Evolutionary conservation across 2,329 filamentous ascomycete genomes (phyloP).

Genomic region (Botrytis deweyae): DNA sequence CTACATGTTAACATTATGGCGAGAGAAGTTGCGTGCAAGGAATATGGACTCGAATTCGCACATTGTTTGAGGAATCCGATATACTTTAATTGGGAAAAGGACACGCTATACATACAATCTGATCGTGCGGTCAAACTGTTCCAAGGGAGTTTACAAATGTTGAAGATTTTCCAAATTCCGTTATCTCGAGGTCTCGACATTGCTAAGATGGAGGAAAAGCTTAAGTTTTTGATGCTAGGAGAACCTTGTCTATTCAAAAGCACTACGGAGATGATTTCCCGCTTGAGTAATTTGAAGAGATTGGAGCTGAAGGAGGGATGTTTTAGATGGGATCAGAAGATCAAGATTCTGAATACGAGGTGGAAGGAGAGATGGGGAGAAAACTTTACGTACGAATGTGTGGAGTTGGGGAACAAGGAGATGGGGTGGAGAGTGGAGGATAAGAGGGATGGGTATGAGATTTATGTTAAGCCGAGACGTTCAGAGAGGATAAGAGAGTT

Average conservation of each 20-base stretch:
- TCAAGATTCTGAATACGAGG: constrained; percentile 7
- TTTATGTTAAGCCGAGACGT: neutral
- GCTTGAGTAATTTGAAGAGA: neutral
- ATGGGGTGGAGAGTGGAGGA: constrained; percentile 1
- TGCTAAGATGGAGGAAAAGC: constrained; percentile 12
- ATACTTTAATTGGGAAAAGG: constrained; percentile 10
- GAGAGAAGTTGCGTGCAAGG: neutral
- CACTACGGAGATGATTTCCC: constrained; percentile 8
- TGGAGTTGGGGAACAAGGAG: constrained; percentile 1
- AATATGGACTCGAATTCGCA: constrained; percentile 8
- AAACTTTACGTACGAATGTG: neutral
- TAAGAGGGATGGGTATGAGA: neutral
- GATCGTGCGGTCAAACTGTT: neutral
- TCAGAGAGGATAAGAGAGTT: neutral
- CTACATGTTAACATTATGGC: neutral
- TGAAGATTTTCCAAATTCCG: neutral
- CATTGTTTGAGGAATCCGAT: neutral
- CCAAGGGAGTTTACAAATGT: neutral
- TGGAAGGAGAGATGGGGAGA: constrained; percentile 7
- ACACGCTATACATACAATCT: constrained; percentile 12
- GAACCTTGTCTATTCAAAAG: constrained; percentile 13
- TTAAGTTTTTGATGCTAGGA: constrained; percentile 8
- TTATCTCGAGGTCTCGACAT: neutral
- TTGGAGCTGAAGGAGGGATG: constrained; percentile 14
- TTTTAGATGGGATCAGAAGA: constrained; percentile 3